Conservation (phyloP, 179 eudicot species). For the Camellia oleifera region DNA sequence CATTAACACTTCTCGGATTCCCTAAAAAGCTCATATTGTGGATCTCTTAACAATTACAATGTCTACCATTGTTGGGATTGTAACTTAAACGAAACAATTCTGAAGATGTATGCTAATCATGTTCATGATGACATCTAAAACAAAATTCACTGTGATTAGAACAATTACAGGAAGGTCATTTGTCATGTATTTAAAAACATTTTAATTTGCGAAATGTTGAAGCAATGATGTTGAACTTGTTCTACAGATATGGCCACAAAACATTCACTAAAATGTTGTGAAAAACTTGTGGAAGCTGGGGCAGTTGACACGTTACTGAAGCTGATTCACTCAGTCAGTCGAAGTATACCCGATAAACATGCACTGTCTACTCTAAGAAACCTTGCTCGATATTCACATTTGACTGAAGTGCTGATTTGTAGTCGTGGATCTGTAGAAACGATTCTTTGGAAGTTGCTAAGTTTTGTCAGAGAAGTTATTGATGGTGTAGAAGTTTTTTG, state of each 20-base stretch:
- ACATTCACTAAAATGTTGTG: constrained; percentile 88
- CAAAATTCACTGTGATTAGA: too few species aligned
- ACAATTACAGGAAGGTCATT: too few species aligned
- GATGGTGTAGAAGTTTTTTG: neutral
- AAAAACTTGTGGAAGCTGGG: constrained; percentile 85
- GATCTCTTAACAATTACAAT: too few species aligned
- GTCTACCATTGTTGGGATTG: too few species aligned
- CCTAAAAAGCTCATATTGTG: too few species aligned
- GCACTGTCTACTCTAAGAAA: constrained; percentile 81
- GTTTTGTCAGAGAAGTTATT: constrained; percentile 36
- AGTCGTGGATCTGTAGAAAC: constrained; percentile 53
- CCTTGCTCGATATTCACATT: constrained; percentile 66
- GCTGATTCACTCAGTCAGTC: constrained; percentile 76
- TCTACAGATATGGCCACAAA: constrained; percentile 73
- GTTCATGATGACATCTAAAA: too few species aligned
- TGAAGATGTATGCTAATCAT: too few species aligned
- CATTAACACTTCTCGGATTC: too few species aligned
- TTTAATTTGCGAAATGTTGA: neutral
- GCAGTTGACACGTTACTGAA: constrained; percentile 68
- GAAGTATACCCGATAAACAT: constrained; percentile 92
- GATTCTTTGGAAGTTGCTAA: constrained; percentile 58
- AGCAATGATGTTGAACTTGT: constrained; percentile 1
- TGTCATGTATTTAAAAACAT: too few species aligned
- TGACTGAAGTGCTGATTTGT: constrained; percentile 57
- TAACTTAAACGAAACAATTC: too few species aligned